A percentile compares a stretch with the other conserved stretches of the same genome.
These are phyloP conservation scores for Amoeboaphelidium occidentale DNA, from an alignment of 371 early-diverging fungal genomes.

Conservation along the genomic window DNA sequence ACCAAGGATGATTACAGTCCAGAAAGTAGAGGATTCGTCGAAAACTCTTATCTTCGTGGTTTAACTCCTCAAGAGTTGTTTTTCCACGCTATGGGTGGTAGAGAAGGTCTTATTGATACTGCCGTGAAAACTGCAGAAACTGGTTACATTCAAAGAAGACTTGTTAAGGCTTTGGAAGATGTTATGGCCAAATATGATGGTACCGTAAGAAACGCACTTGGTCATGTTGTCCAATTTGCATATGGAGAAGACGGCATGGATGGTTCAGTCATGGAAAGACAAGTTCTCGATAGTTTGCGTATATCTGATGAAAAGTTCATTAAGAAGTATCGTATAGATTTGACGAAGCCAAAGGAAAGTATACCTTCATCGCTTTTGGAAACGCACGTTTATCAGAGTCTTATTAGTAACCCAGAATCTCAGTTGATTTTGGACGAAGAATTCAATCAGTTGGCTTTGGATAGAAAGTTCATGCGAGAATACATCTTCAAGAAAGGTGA, in stretches of 20 bases:
- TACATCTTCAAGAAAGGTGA: conserved; percentile 44
- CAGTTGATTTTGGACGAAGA: conserved; percentile 56
- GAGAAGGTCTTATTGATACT: conserved; percentile 89
- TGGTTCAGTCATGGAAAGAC: conserved; percentile 70
- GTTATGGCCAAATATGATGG: conserved; percentile 95
- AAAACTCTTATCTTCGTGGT: conserved; percentile 95
- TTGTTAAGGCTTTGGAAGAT: conserved; percentile 97
- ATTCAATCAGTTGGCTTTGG: conserved; percentile 41
- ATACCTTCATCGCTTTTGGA: conserved; percentile 27
- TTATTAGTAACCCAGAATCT: conserved; percentile 20
- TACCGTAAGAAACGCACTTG: conserved; percentile 84
- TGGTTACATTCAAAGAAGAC: conserved; percentile 98
- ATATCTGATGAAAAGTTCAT: conserved; percentile 42
- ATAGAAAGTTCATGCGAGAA: conserved; percentile 41
- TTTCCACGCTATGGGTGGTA: conserved; percentile 99
- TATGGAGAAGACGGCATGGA: conserved; percentile 99
- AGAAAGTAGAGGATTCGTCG: conserved; percentile 92
- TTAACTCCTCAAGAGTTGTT: conserved; percentile 96
- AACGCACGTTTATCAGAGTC: conserved; percentile 4
- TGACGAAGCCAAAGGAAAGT: conserved; percentile 19
- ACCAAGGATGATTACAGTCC: conserved; percentile 95
- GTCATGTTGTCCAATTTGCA: conserved; percentile 77
- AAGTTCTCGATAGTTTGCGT: conserved; percentile 39
- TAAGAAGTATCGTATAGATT: conserved; percentile 49
- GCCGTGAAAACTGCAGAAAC: conserved; percentile 99